phyloP scores from a whole-genome alignment of 371 early-diverging fungal genomes.

The Chytridium lagenaria region DNA sequence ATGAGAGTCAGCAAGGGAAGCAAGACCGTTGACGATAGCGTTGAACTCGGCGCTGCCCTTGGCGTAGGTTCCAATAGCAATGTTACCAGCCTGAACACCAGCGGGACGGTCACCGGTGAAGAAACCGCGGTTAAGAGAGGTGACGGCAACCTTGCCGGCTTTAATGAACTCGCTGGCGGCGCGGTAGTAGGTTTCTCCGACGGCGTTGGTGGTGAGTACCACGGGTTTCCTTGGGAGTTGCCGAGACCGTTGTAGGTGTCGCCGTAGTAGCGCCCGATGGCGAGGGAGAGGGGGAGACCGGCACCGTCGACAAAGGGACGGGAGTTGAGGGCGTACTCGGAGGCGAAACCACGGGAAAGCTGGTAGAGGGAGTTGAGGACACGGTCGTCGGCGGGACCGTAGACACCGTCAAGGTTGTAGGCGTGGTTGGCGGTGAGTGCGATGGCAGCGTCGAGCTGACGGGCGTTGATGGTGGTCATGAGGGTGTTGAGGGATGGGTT shows the following conservation, averaged over 20 bases:
- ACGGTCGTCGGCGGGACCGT: no score
- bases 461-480: no score
- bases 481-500: background rate
- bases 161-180: constrained; percentile 5
- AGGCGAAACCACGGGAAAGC: constrained; percentile 54
- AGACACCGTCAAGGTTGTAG: no score
- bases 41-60: background rate
- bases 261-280: background rate
- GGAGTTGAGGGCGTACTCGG: constrained; percentile 63
- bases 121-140: background rate
- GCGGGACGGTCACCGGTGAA: no score
- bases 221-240: constrained; percentile 65
- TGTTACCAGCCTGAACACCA: background rate
- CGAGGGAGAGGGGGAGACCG: constrained; percentile 20
- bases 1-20: constrained; percentile 61
- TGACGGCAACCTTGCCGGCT: background rate
- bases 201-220: no score
- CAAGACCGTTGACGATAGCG: constrained; percentile 8
- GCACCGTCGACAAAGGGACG: background rate
- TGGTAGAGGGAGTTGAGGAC: no score
- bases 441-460: no score
- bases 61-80: constrained; percentile 40
- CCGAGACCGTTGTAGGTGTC: background rate
- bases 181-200: constrained; percentile 69
- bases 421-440: no score